Percentiles rank a stretch among this genome's conserved stretches.
These are phyloP conservation scores for Stenogyne calaminthoides DNA, from an alignment of 305 asterid species.

Conservation along the genomic window DNA sequence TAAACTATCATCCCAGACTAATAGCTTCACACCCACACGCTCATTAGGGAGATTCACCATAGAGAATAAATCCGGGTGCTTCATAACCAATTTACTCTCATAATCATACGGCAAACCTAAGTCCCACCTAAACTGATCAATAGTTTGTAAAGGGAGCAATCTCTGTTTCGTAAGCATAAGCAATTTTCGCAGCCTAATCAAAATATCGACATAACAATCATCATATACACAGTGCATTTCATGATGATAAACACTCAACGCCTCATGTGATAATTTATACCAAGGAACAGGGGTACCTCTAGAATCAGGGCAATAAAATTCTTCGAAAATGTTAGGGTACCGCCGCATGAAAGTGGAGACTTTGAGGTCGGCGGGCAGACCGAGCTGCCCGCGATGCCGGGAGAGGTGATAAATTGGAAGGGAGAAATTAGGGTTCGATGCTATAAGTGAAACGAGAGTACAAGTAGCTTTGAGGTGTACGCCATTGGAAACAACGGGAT, in stretches of 20 bases:
- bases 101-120: constrained; percentile 77
- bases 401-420: constrained; percentile 67
- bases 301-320: constrained; percentile 59
- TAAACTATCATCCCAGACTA: constrained; percentile 61
- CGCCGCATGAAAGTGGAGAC: constrained; percentile 73
- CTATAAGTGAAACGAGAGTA: constrained; percentile 57
- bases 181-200: constrained; percentile 67
- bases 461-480: constrained; percentile 71
- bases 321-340: constrained; percentile 76
- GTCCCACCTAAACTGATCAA: constrained; percentile 91
- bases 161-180: constrained; percentile 76
- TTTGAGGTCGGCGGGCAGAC: constrained; percentile 65
- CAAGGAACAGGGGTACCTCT: constrained; percentile 85
- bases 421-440: constrained; percentile 46
- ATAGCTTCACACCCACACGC: constrained; percentile 66
- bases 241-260: constrained; percentile 44
- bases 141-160: constrained; percentile 71
- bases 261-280: constrained; percentile 58
- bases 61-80: constrained; percentile 55
- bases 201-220: constrained; percentile 51
- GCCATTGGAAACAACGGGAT: constrained; percentile 55
- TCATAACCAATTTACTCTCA: constrained; percentile 37
- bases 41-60: constrained; percentile 60
- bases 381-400: constrained; percentile 58
- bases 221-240: constrained; percentile 40